Evolutionary conservation across 2,329 filamentous ascomycete species (phyloP).

Genomic region (Nannizziopsis barbatae): DNA sequence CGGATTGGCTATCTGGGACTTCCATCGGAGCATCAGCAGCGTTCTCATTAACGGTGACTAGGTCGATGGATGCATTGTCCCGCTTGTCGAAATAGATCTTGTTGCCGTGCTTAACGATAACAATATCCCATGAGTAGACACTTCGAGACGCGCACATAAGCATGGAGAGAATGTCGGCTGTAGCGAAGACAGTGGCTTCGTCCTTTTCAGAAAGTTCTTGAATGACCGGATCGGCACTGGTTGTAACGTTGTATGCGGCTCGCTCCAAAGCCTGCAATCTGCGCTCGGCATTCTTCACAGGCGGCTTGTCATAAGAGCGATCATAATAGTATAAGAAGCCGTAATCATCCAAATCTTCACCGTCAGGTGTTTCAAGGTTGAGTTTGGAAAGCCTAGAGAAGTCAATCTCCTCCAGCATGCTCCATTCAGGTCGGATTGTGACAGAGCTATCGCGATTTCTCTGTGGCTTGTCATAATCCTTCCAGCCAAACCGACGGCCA

Average conservation of each 20-base stretch:
- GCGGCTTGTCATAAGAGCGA: slow-evolving; percentile 83
- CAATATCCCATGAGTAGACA: slow-evolving; percentile 96
- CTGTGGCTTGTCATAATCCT: slow-evolving; percentile 96
- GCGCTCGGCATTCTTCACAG: slow-evolving; percentile 77
- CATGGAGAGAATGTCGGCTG: slow-evolving; percentile 95
- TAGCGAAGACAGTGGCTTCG: slow-evolving; percentile 93
- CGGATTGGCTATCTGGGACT: slow-evolving; percentile 52
- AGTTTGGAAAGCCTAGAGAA: slow-evolving; percentile 91
- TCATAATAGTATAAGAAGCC: slow-evolving; percentile 99
- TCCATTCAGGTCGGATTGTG: slow-evolving; percentile 92
- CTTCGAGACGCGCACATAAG: slow-evolving; percentile 96
- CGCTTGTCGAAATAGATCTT: slow-evolving; percentile 99
- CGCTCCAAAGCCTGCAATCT: slow-evolving; percentile 83
- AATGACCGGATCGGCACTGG: slow-evolving; percentile 88
- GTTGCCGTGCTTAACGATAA: slow-evolving; percentile 84
- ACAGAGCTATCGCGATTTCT: slow-evolving; percentile 93
- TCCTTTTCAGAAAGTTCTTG: slow-evolving; percentile 93
- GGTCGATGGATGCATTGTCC: slow-evolving; percentile 84
- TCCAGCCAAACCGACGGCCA: slow-evolving; percentile 90
- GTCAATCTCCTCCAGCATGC: slow-evolving; percentile 94
- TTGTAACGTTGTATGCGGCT: slow-evolving; percentile 95
- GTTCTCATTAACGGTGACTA: slow-evolving; percentile 99
- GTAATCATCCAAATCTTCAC: slow-evolving; percentile 89
- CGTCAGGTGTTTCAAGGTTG: slow-evolving; percentile 87
- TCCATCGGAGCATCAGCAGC: slow-evolving; percentile 90